Evolutionary conservation across 176 grass and related monocot genomes (phyloP), one percentile per base, ranked within the genome.

Genomic region (Paspalum vaginatum): DNA sequence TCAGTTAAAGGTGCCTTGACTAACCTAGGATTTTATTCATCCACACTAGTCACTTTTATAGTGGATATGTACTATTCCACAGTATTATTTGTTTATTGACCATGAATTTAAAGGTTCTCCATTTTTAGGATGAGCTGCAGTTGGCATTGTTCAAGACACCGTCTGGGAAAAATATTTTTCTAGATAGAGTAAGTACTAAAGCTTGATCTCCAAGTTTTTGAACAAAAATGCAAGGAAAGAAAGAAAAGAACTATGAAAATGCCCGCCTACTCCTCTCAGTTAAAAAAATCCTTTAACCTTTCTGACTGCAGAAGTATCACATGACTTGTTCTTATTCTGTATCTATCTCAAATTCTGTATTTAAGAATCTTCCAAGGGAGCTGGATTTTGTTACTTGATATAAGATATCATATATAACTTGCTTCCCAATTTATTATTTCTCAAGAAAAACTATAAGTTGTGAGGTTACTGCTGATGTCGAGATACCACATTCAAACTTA

Each of bases 51-150:
- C 3, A 32, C 32, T 32, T 32, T 49, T 44, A 50, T 40, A 49
- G 24, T 53, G 47, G 20, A 48, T 49, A 54, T 52, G 38, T 65
- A 27, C 15, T 61, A 7, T 22, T 44, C 13, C 13, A 61, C 18
- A 63, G 32, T 79, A 14, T 15, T 51, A 11, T 64, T 11, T 39
- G 9, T 65, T 67, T 68, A 2, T 51, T 53, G n/a, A 26, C 37
- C 27, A 77, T 18, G 43, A 70, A 18, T 42, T 50, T 15, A 50
- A 49, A 2, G 4, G 18, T 59, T 37, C n/a, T 27, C 38, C 55
- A 42, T 61, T 85, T 73, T 61, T 37, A 88, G 86, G 86, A 88
- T 66, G 86, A 83, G 42, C 57, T 88, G 40, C 86, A 78, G 66
- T 42, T 88, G 46, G 86, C 86, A 11, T 78, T 88, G 65, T 88